Percentiles rank a stretch among this genome's conserved stretches.
Conservation (phyloP, 1,284 basidiomycete genomes). For the Trichosporon sp. region DNA sequence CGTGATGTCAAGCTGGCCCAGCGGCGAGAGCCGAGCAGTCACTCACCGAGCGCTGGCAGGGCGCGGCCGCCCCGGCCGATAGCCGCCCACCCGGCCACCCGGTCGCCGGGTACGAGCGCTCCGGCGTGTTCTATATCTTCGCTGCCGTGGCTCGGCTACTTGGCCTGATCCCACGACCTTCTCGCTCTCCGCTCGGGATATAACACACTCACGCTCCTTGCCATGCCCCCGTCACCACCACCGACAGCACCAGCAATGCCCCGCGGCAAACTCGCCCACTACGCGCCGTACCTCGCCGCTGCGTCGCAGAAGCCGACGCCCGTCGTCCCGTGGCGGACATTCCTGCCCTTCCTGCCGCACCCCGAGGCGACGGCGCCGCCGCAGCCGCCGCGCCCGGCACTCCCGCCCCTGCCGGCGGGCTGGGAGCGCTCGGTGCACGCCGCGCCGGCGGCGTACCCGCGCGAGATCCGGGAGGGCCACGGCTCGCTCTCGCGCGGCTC, state of each 20-base stretch:
- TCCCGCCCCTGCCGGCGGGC: conserved; percentile 34
- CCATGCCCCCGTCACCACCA: not conserved
- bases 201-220: no score
- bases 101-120: not conserved
- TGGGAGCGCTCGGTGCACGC: conserved; percentile 62
- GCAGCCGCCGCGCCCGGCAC: conserved; percentile 19
- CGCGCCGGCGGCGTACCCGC: conserved; percentile 64
- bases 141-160: not conserved
- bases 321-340: conserved; percentile 9
- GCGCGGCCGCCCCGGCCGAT: not conserved
- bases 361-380: conserved; percentile 11
- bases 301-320: not conserved
- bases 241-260: not conserved
- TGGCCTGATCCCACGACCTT: not conserved
- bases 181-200: no score
- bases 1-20: not conserved
- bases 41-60: not conserved
- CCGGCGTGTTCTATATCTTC: not conserved
- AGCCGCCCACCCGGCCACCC: not conserved
- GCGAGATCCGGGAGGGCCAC: conserved; percentile 44
- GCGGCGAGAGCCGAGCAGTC: no score
- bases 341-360: conserved; percentile 15
- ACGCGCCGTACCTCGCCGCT: not conserved
- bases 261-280: not conserved
- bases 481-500: conserved; percentile 19